Evolutionary conservation across 352 stramenopile species (phyloP), one percentile per base, ranked within the genome.

Genomic region (Phytophthora cryptogea): DNA sequence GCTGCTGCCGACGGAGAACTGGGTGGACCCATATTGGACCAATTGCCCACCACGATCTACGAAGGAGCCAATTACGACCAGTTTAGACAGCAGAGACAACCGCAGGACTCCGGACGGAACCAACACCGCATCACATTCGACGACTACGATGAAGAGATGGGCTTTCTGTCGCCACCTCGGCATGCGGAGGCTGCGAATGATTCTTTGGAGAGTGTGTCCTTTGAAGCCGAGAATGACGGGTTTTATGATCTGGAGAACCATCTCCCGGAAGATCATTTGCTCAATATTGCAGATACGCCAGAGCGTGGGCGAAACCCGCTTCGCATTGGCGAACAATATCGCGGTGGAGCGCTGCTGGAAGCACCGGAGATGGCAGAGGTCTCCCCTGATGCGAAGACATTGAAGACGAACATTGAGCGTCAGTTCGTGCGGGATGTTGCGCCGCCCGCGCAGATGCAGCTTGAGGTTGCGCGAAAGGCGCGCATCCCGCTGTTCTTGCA

Each of bases 401-500:
- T 73, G 14, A 87, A 81, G 33, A 80, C 69, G 0, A 66, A 69
- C 10, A 80, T 89, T 30, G 82, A 88, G 51, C 80, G 82, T 11
- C 82, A 87, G 50, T 92, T 92, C 54, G 82, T 89, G 41, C 76
- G 79, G 11, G 66, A 87, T 42, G 78, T 90, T 8, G 72, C 86
- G 23, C 86, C 85, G 17, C 86, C 86, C 0, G 86, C 86, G 27
- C 86, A 95, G 54, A 95, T 95, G 86, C 86, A 95, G 59, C 71
- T 95, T 3, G 83, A 95, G 39, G 83, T 95, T 2, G 86, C 86
- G 8, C 76, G 83, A 6, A 92, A 93, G 56, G 86, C 86, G 26
- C 75, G 84, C 0, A 95, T 95, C 20, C 86, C 86, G 36, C 54
- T 95, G 9, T 95, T 95, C 61, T 48, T 95, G 42, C 86, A 95